Evolutionary conservation across 2,329 filamentous ascomycete genomes (phyloP).

Genomic region (Diaporthe eres): DNA sequence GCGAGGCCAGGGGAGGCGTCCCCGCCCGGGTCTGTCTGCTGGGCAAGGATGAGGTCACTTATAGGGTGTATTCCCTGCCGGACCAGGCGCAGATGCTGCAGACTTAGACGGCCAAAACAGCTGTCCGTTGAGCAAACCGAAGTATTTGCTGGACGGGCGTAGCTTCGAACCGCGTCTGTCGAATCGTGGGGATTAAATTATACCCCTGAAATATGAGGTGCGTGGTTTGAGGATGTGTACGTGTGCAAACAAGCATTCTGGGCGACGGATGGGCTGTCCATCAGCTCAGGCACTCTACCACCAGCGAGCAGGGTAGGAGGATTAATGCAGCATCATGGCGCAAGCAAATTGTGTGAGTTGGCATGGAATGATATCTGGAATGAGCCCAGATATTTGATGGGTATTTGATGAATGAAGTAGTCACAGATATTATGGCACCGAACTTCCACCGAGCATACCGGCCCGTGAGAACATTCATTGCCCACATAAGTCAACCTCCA

Average conservation of each 20-base stretch:
- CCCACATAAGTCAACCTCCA: slow-evolving; percentile 28
- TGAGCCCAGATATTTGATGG: background rate
- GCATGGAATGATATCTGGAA: too few species aligned
- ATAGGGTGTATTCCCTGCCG: slow-evolving; percentile 63
- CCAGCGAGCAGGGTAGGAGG: background rate
- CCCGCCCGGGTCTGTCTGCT: slow-evolving; percentile 66
- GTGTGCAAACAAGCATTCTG: too few species aligned
- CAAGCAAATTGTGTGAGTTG: background rate
- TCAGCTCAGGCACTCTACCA: background rate
- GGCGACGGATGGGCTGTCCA: background rate
- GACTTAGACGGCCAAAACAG: background rate
- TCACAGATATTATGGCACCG: background rate
- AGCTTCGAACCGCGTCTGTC: background rate
- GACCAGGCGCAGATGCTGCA: slow-evolving; percentile 43
- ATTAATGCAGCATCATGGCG: background rate
- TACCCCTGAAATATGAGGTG: background rate
- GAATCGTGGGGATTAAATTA: too few species aligned
- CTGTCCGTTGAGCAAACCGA: background rate
- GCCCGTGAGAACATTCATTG: background rate
- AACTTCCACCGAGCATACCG: too few species aligned
- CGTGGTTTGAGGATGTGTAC: background rate
- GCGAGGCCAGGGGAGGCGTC: slow-evolving; percentile 60
- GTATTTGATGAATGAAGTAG: background rate
- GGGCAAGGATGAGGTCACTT: slow-evolving; percentile 61
- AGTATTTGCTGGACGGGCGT: background rate